Base-by-base conservation (phyloP, 176 grass and related monocot species). In the Rhipidocladum racemiflorum region DNA sequence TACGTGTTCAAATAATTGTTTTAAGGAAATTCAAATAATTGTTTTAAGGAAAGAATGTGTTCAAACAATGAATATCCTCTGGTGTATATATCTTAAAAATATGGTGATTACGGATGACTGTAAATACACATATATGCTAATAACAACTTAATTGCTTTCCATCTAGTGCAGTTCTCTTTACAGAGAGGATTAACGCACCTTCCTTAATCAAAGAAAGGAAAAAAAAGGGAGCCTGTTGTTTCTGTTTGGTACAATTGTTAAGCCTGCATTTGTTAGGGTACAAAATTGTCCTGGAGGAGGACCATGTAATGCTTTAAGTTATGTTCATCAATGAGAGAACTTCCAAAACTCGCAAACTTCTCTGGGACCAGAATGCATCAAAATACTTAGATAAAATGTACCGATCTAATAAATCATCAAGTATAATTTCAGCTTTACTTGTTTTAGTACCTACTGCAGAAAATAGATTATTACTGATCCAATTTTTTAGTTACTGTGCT, bases 251-350 rank as follows among this genome's bases (percentile, higher is more conserved):
- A 49, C 28, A 60, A 16, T 34, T 73, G 18, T 64, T 63, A 32
- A 16, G 2, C 17, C 3, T 38, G 32, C 25, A 44, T 23, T 76
- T 11, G 56, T 28, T 56, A 28, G 46, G 56, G 28, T 56, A 21
- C 29, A 84, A 76, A 53, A 16, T 44, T 25, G 8, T 42, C 17
- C 12, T 17, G 43, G 1, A 38, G 7, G 11, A 55, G 25, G 59
- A 61, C 28, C 83, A 78, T 78, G 83, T 85, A 74, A 46, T 78
- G 55, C n/a, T 57, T 57, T 48, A 74, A 67, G 25, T 49, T 24
- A 30, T 60, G 40, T 30, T 64, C 24, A 49, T 79, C 21, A 68
- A 51, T 56, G 53, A 39, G 38, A 65, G 68, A 70, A 75, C 65
- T 45, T 28, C 36, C 55, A 44, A 16, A 28, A 4, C 60, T 65